phyloP scores from a whole-genome alignment of 129 eudicot genomes.

The Calendula officinalis region DNA sequence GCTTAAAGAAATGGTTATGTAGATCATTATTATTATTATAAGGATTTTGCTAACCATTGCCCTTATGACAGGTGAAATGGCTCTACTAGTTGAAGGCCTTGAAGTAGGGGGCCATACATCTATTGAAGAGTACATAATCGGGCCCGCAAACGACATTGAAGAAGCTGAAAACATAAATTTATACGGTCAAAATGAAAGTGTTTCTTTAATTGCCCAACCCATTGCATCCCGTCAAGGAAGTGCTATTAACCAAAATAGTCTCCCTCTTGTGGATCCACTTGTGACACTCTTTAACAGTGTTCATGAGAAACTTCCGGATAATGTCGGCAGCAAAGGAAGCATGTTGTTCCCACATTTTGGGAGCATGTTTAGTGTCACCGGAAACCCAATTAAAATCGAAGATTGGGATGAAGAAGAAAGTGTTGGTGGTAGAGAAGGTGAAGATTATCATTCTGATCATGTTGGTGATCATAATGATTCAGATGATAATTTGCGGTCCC shows the following conservation, averaged over 20 bases:
- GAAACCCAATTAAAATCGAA: conserved; percentile 50
- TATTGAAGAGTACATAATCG: conserved; percentile 69
- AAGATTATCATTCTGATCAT: conserved; percentile 48
- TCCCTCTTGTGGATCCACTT: conserved; percentile 71
- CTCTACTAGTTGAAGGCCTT: conserved; percentile 86
- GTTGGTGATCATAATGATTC: conserved; percentile 45
- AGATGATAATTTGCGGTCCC: conserved; percentile 75
- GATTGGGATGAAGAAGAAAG: conserved; percentile 93
- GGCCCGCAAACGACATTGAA: conserved; percentile 59
- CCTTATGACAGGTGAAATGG: conserved; percentile 68
- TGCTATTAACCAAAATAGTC: conserved; percentile 26
- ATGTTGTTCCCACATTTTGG: conserved; percentile 76
- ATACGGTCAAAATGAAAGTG: conserved; percentile 66
- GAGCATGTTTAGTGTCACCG: conserved; percentile 76
- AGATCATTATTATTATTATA: too few species aligned
- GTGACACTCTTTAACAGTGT: conserved; percentile 88
- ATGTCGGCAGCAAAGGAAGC: conserved; percentile 71
- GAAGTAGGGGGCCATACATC: conserved; percentile 72
- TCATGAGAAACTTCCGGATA: conserved; percentile 85
- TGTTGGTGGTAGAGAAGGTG: conserved; percentile 44
- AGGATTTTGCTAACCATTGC: too few species aligned
- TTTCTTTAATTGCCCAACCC: conserved; percentile 77
- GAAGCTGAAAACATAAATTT: conserved; percentile 53
- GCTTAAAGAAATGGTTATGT: too few species aligned
- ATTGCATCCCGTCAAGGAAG: conserved; percentile 73